Evolutionary conservation across 352 stramenopile genomes (phyloP), one percentile per base, ranked within the genome.

Genomic region (Phytopythium kandeliae): DNA sequence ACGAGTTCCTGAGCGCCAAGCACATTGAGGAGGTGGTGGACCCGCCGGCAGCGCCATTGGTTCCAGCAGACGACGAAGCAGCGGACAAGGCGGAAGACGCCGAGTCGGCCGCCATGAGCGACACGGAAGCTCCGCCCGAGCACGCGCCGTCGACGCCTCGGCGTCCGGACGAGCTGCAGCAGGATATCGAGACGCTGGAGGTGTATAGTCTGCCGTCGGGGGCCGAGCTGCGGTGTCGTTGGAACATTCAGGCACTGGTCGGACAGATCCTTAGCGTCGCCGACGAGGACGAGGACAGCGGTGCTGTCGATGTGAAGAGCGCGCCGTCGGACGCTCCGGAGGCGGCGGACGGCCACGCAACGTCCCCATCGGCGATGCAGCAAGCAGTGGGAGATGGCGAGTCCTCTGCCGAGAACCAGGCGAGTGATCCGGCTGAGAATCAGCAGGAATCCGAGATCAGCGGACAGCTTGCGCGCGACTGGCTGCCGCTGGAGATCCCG

Each of bases 1-100:
- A 79, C 28, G 34, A 53, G 16, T 83, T 86, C 43, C 52, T 90
- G 17, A 90, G 74, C 51, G 40, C 45, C 11, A 47, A 81, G 28
- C 62, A 64, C 40, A 80, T 88, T 48, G 68, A 85, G 21, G 40
- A 82, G 12, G 30, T 68, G 6, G 59, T 69, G 26, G 62, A 55
- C n/a, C 48, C 53, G 35, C 49, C 40, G 9, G 37, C 33, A 19
- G 9, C 25, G 7, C 16, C 25, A 37, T 26, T 15, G 6, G n/a
- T 11, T 7, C 15, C n/a, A 4, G 31, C n/a, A 24, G 30, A 8
- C 13, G 15, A 36, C 16, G 17, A 19, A 36, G 8, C n/a, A 31
- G 19, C 17, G 19, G 26, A 41, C n/a, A n/a, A n/a, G n/a, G n/a
- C n/a, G 43, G 51, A 41, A 42, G 28, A 21, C 17, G 31, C n/a